Evolutionary conservation across 495 filamentous ascomycete genomes (phyloP), one percentile per base, ranked within the genome.

Genomic region (Neurospora sp.): DNA sequence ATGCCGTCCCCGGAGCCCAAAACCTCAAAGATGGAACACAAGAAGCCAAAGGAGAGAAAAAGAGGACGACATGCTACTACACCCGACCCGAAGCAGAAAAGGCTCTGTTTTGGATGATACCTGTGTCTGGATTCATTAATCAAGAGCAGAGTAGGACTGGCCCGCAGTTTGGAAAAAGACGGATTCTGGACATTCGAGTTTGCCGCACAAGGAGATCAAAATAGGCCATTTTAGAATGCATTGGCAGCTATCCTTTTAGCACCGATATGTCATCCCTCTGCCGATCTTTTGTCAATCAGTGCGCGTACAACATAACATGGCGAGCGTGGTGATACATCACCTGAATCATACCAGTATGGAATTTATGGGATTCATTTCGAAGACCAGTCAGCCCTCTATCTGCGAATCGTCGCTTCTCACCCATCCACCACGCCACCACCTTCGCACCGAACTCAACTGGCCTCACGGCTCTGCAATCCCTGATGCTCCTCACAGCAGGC

Each of bases 71-170:
- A 72, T 16, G 42, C 76, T 9, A 69, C 74, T 3, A 20, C 78
- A n/a, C 69, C 69, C 40, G 83, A 86, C 72, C 82, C 83, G 9
- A 80, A 70, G 73, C 85, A 86, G 78, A 85, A 81, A 68, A 85
- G 82, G 75, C 76, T 86, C 1, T 80, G 76, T 70, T 86, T 86
- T 75, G 79, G 82, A 44, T 84, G 27, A 61, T 35, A 18, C 9
- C 14, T 61, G 12, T 61, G 53, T 61, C 27, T 35, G 53, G 4
- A 53, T n/a, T 22, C 20, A 6, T 27, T 12, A 9, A 27, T 12
- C 45, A 53, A 27, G 4, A 22, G 45, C 45, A 53, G 9, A 48
- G 9, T 48, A 22, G 4, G 20, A 12, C 20, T 53, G 20, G 20
- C 45, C 45, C 45, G 20, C n/a, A 1, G 20, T 53, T 53, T 53